A percentile compares a stretch with the other conserved stretches of the same genome.
Conservation (phyloP, 2,329 filamentous ascomycete species). For the Fusarium oligoseptatum region DNA sequence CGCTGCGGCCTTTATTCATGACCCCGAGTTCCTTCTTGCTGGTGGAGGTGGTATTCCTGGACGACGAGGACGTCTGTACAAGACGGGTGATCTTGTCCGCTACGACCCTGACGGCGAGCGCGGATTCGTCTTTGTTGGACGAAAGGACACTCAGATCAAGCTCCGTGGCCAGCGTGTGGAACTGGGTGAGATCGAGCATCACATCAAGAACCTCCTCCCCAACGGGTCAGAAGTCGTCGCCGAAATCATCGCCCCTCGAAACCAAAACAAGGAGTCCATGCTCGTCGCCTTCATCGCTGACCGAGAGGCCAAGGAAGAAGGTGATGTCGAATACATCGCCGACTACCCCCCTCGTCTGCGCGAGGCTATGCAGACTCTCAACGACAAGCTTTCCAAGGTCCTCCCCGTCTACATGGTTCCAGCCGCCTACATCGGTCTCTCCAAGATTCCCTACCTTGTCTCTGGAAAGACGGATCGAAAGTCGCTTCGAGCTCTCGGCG, state of each 20-base stretch:
- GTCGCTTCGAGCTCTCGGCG: constrained; percentile 36
- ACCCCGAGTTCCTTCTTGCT: constrained; percentile 64
- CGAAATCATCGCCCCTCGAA: constrained; percentile 61
- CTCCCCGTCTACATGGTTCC: constrained; percentile 44
- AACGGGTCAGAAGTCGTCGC: constrained; percentile 58
- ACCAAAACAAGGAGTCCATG: constrained; percentile 50
- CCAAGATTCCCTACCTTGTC: constrained; percentile 42
- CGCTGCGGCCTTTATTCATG: constrained; percentile 67
- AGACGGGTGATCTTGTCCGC: constrained; percentile 70
- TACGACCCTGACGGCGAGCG: constrained; percentile 67
- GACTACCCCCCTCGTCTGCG: constrained; percentile 38
- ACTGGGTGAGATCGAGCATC: constrained; percentile 66
- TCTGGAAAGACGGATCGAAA: constrained; percentile 46
- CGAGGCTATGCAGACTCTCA: constrained; percentile 32
- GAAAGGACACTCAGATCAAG: constrained; percentile 78
- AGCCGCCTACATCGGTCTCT: constrained; percentile 38
- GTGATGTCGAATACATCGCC: constrained; percentile 32
- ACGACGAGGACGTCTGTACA: constrained; percentile 64
- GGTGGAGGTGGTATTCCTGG: constrained; percentile 54
- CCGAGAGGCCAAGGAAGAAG: constrained; percentile 30
- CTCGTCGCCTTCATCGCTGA: constrained; percentile 43
- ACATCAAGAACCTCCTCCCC: constrained; percentile 58
- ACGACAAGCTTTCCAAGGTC: constrained; percentile 39
- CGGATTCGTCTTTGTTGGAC: constrained; percentile 68
- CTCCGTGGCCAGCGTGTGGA: constrained; percentile 75